Evolutionary conservation across 495 filamentous ascomycete genomes (phyloP), one percentile per base, ranked within the genome.

Genomic region (Trypethelium eluteriae): DNA sequence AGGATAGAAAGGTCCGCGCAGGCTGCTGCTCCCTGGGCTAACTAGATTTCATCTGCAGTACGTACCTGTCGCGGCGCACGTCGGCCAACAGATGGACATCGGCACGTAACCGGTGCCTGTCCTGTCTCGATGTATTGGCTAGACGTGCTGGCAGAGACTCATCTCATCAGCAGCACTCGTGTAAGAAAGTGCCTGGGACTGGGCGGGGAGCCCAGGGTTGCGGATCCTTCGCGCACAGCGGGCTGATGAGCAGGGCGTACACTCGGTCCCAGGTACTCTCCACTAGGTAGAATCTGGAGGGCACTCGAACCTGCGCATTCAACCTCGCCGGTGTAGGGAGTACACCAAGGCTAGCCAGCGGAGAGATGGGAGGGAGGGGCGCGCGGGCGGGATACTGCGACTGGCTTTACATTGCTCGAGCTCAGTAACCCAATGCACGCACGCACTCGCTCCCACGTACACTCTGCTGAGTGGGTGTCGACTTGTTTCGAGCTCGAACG

Each of bases 161-260:
- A 59, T 18, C 18, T 59, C 53, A 59, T 18, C 53, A 59, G 53
- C 53, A 32, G 34, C 53, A 35, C 53, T 36, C 6, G 41, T 44
- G 41, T 59, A 32, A 11, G 53, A 59, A 7, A 32, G 53, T 59
- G 53, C 53, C 53, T 59, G 53, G 53, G 6, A 34, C 6, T 59
- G 7, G 53, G 53, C 53, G 53, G 53, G 53, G 53, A 5, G 5
- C 10, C 49, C 53, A 59, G 53, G 53, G 53, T 18, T 59, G 32
- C 14, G 53, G 32, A 59, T 59, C 53, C 53, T 59, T 59, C 53
- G 53, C 9, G 49, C 49, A 25, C 49, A 18, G 49, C 11, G 49
- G 49, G 49, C 53, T 59, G 53, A 59, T 32, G 53, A 59, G 53
- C 53, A 59, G 53, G 53, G 53, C 53, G 53, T 59, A 18, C 36